These are phyloP conservation scores for Dentipellis fragilis DNA, from an alignment of 768 basidiomycete genomes.

Conservation along the genomic window DNA sequence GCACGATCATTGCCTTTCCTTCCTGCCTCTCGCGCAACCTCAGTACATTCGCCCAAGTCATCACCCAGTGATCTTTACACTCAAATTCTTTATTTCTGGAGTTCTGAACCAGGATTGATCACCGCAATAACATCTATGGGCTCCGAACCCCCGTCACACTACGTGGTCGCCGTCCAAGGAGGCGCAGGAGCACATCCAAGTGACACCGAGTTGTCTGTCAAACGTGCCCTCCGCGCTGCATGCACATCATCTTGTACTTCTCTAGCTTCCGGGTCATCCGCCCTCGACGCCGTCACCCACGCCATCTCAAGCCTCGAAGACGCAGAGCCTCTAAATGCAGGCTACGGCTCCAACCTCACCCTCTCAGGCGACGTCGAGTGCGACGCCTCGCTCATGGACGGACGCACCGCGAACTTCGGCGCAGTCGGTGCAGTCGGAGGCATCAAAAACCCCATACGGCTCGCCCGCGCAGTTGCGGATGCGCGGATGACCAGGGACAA, in stretches of 20 bases:
- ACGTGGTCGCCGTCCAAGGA: constrained; percentile 56
- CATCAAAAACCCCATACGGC: constrained; percentile 57
- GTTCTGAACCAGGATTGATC: no score
- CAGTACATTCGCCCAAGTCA: no score
- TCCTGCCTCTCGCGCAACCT: no score
- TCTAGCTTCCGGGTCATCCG: background rate
- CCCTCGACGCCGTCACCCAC: background rate
- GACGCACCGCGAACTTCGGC: constrained; percentile 44
- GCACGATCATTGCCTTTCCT: no score
- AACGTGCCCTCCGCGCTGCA: constrained; percentile 44
- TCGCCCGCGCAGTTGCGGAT: constrained; percentile 49
- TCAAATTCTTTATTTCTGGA: no score
- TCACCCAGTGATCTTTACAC: no score
- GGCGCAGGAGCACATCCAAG: constrained; percentile 63
- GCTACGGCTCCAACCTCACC: constrained; percentile 73
- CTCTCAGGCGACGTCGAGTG: constrained; percentile 70
- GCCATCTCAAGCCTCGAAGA: background rate
- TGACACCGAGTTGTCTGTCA: constrained; percentile 26
- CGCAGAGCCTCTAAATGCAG: constrained; percentile 22
- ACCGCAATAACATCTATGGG: background rate
- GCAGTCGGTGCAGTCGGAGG: constrained; percentile 60
- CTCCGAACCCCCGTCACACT: constrained; percentile 2
- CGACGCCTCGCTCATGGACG: constrained; percentile 67
- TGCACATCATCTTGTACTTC: constrained; percentile 32
- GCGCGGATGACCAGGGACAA: constrained; percentile 35